These are phyloP conservation scores for Ophiostoma sp. DNA, from an alignment of 2,329 filamentous ascomycete genomes.

Conservation along the genomic window DNA sequence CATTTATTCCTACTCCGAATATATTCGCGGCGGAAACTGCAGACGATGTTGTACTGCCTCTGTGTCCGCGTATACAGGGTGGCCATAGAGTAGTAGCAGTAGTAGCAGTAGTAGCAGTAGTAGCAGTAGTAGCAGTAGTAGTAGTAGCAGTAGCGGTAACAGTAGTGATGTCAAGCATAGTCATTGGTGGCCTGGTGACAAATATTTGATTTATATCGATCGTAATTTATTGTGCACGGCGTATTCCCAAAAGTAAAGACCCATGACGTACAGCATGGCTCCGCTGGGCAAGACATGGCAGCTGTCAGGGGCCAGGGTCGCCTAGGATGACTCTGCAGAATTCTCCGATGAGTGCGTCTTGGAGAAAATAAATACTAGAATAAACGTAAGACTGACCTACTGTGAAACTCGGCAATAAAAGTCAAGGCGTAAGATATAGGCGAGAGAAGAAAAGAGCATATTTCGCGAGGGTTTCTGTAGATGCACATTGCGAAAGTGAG, in stretches of 20 bases:
- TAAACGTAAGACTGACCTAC: not conserved
- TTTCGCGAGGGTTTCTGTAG: not conserved
- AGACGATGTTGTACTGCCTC: not conserved
- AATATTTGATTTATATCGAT: not conserved
- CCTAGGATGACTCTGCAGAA: not conserved
- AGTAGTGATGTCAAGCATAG: not conserved
- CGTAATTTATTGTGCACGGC: not conserved
- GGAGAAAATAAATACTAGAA: not conserved
- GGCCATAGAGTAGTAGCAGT: not conserved
- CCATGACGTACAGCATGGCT: not conserved
- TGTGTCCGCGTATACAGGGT: not conserved
- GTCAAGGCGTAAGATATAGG: not conserved
- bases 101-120: not conserved
- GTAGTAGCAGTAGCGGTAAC: not conserved
- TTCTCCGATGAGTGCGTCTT: not conserved
- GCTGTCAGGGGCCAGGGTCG: not conserved
- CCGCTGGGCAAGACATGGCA: not conserved
- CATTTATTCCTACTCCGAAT: not conserved
- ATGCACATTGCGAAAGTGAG: not conserved
- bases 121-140: not conserved
- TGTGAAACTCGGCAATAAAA: not conserved
- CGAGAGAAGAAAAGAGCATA: slow-evolving; percentile 12
- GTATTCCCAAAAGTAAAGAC: not conserved
- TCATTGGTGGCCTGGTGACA: slow-evolving; percentile 1
- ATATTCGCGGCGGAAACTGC: not conserved